phyloP scores from a whole-genome alignment of 805 yeast species.

The Cyberlindnera mycetangii region DNA sequence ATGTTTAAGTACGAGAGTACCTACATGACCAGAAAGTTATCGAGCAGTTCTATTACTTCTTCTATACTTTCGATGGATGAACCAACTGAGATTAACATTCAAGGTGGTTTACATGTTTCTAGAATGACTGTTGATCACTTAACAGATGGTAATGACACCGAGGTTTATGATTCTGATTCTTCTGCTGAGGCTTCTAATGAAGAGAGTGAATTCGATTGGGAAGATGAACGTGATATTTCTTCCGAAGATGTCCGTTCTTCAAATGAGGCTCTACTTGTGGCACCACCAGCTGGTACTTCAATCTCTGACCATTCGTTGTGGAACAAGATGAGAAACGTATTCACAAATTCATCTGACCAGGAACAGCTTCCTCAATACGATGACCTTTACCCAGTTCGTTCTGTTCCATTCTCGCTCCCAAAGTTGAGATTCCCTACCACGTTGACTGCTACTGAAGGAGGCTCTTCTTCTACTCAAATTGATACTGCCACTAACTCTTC shows the following conservation, averaged over 20 bases:
- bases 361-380: conserved; percentile 69
- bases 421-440: conserved; percentile 18
- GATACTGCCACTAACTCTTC: conserved; percentile 9
- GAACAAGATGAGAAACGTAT: conserved; percentile 36
- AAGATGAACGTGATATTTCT: conserved; percentile 5
- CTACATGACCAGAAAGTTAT: conserved; percentile 24
- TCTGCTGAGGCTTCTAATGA: conserved; percentile 28
- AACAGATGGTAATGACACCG: conserved; percentile 27
- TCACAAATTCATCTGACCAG: conserved; percentile 19
- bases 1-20: conserved; percentile 24
- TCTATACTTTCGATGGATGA: conserved; percentile 31
- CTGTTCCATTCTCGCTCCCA: conserved; percentile 18
- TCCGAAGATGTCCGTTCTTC: neutral
- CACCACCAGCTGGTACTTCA: conserved; percentile 4
- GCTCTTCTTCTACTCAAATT: conserved; percentile 9
- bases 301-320: conserved; percentile 31
- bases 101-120: conserved; percentile 32
- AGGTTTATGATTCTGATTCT: conserved; percentile 18
- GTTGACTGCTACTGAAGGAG: conserved; percentile 4
- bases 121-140: conserved; percentile 32
- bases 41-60: conserved; percentile 26
- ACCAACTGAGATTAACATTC: conserved; percentile 27
- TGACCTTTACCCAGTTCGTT: conserved; percentile 58
- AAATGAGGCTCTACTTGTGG: neutral
- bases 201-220: conserved; percentile 29